Conservation (phyloP, 2,329 filamentous ascomycete genomes). For the Aspergillus tubingensis region DNA sequence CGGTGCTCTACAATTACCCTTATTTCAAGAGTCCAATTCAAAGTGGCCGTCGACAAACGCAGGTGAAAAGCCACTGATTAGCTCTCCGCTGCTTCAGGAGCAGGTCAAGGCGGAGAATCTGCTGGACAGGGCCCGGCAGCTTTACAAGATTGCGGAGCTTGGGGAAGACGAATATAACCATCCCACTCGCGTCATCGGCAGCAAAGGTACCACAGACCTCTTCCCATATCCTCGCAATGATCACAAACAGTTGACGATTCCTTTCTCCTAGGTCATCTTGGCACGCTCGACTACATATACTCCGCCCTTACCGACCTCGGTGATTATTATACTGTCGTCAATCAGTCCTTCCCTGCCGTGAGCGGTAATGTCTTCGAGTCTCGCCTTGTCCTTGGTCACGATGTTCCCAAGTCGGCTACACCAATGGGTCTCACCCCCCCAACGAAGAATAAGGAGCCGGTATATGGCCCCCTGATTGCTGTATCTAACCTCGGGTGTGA, state of each 20-base stretch:
- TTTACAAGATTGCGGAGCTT: constrained; percentile 64
- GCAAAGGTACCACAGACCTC: constrained; percentile 51
- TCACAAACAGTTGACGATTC: too few species aligned
- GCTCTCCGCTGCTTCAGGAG: constrained; percentile 43
- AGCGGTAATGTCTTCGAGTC: constrained; percentile 63
- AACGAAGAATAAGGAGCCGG: constrained; percentile 27
- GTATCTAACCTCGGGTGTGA: constrained; percentile 65
- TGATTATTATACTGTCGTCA: constrained; percentile 34
- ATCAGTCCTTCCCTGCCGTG: constrained; percentile 64
- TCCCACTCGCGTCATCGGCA: constrained; percentile 71
- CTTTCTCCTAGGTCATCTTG: constrained; percentile 53
- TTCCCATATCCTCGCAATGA: too few species aligned
- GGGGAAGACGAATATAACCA: constrained; percentile 64
- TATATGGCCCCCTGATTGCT: constrained; percentile 52
- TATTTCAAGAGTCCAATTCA: constrained; percentile 6
- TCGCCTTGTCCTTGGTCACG: constrained; percentile 59
- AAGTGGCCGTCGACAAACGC: constrained; percentile 19
- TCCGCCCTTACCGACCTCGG: constrained; percentile 48
- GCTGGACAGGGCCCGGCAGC: constrained; percentile 58
- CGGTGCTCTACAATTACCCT: constrained; percentile 24
- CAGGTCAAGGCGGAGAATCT: constrained; percentile 60
- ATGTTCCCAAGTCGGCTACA: constrained; percentile 54
- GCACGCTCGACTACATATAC: constrained; percentile 65
- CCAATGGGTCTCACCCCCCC: constrained; percentile 67
- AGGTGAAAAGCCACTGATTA: constrained; percentile 43